Conservation (phyloP, 306 rosid genomes). For the Castanea crenata region DNA sequence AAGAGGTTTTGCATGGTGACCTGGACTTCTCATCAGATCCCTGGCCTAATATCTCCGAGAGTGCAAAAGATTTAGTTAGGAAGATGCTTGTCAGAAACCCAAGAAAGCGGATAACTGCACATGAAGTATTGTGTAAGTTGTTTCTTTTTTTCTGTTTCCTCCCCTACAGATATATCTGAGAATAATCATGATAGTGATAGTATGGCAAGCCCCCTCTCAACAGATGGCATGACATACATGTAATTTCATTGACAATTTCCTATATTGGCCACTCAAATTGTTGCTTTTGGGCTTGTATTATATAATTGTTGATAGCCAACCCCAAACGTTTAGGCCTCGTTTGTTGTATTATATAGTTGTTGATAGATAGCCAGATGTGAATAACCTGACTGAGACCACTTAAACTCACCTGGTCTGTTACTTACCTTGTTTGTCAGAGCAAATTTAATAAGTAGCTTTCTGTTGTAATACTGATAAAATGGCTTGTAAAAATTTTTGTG, state of each 20-base stretch:
- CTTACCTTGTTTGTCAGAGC: neutral
- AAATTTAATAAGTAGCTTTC: neutral
- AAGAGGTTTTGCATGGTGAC: slow-evolving; percentile 58
- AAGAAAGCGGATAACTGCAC: slow-evolving; percentile 61
- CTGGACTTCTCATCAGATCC: slow-evolving; percentile 79
- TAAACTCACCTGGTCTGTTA: neutral
- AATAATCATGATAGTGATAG: neutral
- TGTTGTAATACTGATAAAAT: neutral
- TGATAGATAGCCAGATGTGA: neutral
- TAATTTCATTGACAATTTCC: neutral
- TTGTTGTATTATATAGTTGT: no score
- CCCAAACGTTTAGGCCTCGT: no score
- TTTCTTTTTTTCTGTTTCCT: neutral
- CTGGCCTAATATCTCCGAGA: slow-evolving; percentile 78
- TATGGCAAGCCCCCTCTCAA: neutral
- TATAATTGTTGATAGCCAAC: neutral
- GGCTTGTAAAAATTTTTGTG: neutral
- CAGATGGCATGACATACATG: neutral
- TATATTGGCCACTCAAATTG: neutral
- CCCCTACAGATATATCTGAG: neutral
- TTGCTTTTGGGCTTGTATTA: neutral
- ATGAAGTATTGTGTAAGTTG: slow-evolving; percentile 72
- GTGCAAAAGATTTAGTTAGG: slow-evolving; percentile 79
- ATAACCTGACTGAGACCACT: neutral
- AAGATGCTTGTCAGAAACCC: slow-evolving; percentile 84